These are phyloP conservation scores for Erigeron canadensis DNA, from an alignment of 129 eudicot genomes.

Conservation along the genomic window DNA sequence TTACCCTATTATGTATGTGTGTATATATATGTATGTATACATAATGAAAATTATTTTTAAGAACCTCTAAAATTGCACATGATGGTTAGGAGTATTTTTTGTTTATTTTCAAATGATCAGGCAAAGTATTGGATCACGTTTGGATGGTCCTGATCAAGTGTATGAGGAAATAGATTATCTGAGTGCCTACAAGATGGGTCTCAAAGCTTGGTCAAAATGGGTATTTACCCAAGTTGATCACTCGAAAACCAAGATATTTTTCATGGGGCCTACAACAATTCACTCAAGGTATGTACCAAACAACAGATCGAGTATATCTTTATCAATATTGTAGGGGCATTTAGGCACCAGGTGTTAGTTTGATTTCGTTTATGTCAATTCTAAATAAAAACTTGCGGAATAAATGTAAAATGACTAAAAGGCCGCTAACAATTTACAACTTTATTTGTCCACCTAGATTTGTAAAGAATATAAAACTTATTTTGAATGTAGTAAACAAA, in stretches of 20 bases:
- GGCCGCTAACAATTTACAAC: no score
- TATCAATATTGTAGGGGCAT: no score
- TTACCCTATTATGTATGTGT: no score
- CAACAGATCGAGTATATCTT: no score
- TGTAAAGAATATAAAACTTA: no score
- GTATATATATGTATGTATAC: no score
- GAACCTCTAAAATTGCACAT: no score
- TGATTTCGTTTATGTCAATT: background rate
- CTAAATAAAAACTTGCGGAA: no score
- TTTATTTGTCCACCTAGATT: no score
- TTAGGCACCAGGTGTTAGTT: background rate
- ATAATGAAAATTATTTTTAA: no score
- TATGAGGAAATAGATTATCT: conserved; percentile 42
- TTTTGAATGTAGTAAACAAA: background rate
- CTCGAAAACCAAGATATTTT: conserved; percentile 47
- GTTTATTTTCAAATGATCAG: conserved; percentile 25
- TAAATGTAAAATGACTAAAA: no score
- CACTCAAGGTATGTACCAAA: conserved; percentile 36
- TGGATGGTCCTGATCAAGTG: conserved; percentile 28
- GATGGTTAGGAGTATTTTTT: background rate
- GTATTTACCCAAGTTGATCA: conserved; percentile 40
- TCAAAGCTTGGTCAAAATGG: conserved; percentile 66
- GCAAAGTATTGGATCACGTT: conserved; percentile 37
- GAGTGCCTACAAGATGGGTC: conserved; percentile 46
- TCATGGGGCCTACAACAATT: conserved; percentile 54